Evolutionary conservation across 2,329 filamentous ascomycete species (phyloP), one percentile per base, ranked within the genome.

Genomic region (Chaetomium globosum): DNA sequence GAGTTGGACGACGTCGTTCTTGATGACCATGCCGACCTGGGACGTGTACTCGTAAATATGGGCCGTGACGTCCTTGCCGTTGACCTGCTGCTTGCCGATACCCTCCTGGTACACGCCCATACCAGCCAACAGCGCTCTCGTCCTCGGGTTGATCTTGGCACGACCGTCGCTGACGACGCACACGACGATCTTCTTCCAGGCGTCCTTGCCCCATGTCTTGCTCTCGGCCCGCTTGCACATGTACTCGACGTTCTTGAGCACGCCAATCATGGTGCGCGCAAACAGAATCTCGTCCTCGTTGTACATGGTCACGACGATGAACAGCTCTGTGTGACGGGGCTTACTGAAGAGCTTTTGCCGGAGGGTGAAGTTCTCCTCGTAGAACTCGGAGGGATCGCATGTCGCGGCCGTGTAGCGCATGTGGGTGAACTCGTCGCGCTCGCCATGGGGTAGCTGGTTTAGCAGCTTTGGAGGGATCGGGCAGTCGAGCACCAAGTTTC

Each of bases 121-220:
- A 78, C 89, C 95, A 23, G 95, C 93, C 59, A 99, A 80, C 21
- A 98, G 87, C 39, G 94, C 93, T 74, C 90, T 88, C 2, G 95
- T 99, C 69, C 95, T 84, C 1, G 91, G 87, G 77, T 98, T 97
- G 81, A 99, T 99, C 82, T 97, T 97, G 67, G 89, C 90, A 86
- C 95, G 93, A 66, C 95, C 95, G 74, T 99, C 95, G 73, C 93
- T 97, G 70, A 99, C 95, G 53, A 99, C 88, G 77, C 94, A 98
- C 12, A 99, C 95, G 10, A 99, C 95, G 73, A 99, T 98, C 83
- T 99, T 99, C 82, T 99, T 98, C 95, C 95, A 99, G 4, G 94
- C 93, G 73, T 97, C 92, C 77, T 96, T 95, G 70, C 95, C 95
- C 95, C 95, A 99, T 0, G 94, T 98, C 80, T 97, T 96, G 79